Conservation (phyloP, 2,329 filamentous ascomycete genomes). For the Beauveria rudraprayagi region DNA sequence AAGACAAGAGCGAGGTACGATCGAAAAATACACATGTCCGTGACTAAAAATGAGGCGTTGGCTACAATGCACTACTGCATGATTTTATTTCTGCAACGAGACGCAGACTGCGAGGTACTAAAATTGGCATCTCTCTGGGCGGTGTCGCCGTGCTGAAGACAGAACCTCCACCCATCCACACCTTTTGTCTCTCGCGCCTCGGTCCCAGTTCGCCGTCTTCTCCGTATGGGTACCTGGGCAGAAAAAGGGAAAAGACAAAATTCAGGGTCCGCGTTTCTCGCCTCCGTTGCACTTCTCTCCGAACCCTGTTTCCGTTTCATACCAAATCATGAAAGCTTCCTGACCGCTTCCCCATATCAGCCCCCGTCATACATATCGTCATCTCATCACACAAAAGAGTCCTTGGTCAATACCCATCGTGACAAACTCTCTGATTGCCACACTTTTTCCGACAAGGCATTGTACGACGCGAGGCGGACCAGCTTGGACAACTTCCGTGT, state of each 20-base stretch:
- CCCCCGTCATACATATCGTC: too few species aligned
- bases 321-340: too few species aligned
- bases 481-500: slow-evolving; percentile 4
- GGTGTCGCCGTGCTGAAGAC: neutral
- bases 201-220: too few species aligned
- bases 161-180: neutral
- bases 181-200: neutral
- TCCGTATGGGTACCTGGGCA: too few species aligned
- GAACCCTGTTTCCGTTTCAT: too few species aligned
- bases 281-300: too few species aligned
- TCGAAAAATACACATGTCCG: neutral
- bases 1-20: too few species aligned
- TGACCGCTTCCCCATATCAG: too few species aligned
- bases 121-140: neutral
- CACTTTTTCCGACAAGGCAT: neutral
- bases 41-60: neutral
- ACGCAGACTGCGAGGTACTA: neutral
- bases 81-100: neutral
- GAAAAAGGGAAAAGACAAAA: too few species aligned
- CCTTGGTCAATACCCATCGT: neutral
- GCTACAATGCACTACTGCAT: neutral
- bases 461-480: neutral
- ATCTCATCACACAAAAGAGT: neutral
- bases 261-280: too few species aligned
- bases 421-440: neutral